Conservation (phyloP, 805 yeast genomes). For the Monosporozyma servazzii region DNA sequence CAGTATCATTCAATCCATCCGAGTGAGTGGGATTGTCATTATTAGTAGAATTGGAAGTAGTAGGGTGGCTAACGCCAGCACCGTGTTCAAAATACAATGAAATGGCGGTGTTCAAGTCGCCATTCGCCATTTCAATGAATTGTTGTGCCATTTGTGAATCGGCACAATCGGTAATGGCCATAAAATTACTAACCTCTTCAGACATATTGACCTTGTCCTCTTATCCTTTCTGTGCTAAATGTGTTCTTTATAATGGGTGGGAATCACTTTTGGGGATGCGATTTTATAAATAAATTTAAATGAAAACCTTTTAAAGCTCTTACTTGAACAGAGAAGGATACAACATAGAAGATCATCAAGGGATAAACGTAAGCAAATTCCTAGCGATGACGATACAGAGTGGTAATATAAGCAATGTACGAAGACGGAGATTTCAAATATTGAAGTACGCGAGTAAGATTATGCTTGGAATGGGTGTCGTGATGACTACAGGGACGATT, state of each 20-base stretch:
- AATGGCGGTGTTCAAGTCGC: conserved; percentile 75
- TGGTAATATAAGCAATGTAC: neutral
- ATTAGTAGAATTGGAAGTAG: conserved; percentile 13
- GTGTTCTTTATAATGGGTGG: neutral
- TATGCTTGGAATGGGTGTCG: conserved; percentile 13
- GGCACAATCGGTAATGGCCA: conserved; percentile 72
- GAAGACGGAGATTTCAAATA: conserved; percentile 7
- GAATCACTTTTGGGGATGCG: neutral
- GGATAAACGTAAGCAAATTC: neutral
- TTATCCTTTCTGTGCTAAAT: neutral
- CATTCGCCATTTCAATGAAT: conserved; percentile 70
- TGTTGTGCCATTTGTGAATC: conserved; percentile 62
- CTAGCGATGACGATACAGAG: neutral
- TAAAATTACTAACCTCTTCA: conserved; percentile 46
- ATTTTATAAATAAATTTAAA: neutral
- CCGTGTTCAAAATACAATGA: conserved; percentile 71
- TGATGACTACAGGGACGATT: conserved; percentile 25
- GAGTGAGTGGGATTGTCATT: conserved; percentile 4
- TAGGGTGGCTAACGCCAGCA: conserved; percentile 15
- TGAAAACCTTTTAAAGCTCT: neutral
- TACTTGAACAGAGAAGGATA: neutral
- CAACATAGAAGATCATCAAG: neutral
- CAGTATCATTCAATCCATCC: conserved; percentile 32
- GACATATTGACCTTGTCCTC: neutral
- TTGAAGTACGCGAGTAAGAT: conserved; percentile 23